Evolutionary conservation across 2,329 filamentous ascomycete species (phyloP).

Genomic region (Cytospora mali): DNA sequence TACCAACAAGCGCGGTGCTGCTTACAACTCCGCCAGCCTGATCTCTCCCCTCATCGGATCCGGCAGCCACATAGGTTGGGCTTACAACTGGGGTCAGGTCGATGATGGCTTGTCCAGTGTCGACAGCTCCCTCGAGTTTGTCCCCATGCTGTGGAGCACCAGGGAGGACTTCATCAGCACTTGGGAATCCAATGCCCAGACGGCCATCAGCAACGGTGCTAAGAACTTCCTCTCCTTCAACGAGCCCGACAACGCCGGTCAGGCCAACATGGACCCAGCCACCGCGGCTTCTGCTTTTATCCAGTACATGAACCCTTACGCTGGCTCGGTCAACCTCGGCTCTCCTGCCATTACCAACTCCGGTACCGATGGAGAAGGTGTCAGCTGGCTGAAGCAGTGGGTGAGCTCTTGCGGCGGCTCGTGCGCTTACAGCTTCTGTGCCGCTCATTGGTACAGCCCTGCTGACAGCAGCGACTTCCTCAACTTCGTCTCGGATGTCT

Average conservation of each 20-base stretch:
- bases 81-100: constrained; percentile 68
- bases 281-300: constrained; percentile 57
- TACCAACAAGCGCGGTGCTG: constrained; percentile 65
- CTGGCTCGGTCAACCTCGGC: constrained; percentile 56
- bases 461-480: constrained; percentile 55
- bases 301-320: constrained; percentile 57
- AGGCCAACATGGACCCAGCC: constrained; percentile 59
- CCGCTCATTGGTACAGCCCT: constrained; percentile 65
- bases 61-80: constrained; percentile 56
- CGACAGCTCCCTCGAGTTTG: constrained; percentile 51
- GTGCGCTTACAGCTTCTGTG: constrained; percentile 63
- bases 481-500: constrained; percentile 51
- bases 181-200: constrained; percentile 55
- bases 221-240: constrained; percentile 69
- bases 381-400: constrained; percentile 58
- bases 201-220: constrained; percentile 56
- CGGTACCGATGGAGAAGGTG: constrained; percentile 50
- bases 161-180: constrained; percentile 43
- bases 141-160: constrained; percentile 69
- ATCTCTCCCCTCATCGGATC: constrained; percentile 52
- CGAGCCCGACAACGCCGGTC: constrained; percentile 65
- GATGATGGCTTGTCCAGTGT: constrained; percentile 43
- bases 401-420: constrained; percentile 51
- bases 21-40: constrained; percentile 64
- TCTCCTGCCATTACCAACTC: constrained; percentile 67